Base-by-base conservation (phyloP, 805 yeast genomes). In the Kluyveromyces lactis region DNA sequence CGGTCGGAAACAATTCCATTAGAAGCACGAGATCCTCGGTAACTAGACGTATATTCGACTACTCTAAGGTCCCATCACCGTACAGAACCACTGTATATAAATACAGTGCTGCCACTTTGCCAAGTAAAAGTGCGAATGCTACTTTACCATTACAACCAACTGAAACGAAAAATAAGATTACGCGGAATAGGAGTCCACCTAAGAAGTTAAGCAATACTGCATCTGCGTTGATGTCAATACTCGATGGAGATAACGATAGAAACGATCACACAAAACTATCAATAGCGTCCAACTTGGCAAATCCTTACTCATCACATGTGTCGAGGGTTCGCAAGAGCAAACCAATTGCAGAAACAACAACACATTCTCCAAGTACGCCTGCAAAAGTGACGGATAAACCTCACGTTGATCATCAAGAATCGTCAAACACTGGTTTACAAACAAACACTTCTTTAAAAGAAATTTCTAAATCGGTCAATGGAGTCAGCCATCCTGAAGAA, bases 201-300 rank as follows among this genome's bases (percentile, higher is more conserved):
- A 59, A 61, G 43, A 62, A 60, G 42, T 40, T 68, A 39, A 71
- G 75, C 44, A 65, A 62, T 26, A 68, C 78, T 0, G 79, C 79
- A 1, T 60, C 71, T 38, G 69, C 77, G 1, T 55, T 73, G 35
- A 51, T 73, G 31, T 69, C 76, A 3, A 55, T 71, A 31, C 49
- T 71, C n/a, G 68, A 64, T 26, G 51, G 50, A n/a, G 48, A 51
- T 6, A 53, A 50, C 8, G 46, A 46, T 9, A 42, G 43, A 11
- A 36, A 36, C 16, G 44, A 32, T 35, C 18, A 12, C 12, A 18
- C 10, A 24, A 37, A 29, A 16, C 16, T 18, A 3, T 31, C 41
- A 33, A 42, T 32, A 12, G 21, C 42, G 12, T 43, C 53, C n/a
- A 42, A 48, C 17, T 50, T 63, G 24, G 63, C 69, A 11, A 71